Base-by-base conservation (phyloP, 2,329 filamentous ascomycete species). In the Nemania abortiva region DNA sequence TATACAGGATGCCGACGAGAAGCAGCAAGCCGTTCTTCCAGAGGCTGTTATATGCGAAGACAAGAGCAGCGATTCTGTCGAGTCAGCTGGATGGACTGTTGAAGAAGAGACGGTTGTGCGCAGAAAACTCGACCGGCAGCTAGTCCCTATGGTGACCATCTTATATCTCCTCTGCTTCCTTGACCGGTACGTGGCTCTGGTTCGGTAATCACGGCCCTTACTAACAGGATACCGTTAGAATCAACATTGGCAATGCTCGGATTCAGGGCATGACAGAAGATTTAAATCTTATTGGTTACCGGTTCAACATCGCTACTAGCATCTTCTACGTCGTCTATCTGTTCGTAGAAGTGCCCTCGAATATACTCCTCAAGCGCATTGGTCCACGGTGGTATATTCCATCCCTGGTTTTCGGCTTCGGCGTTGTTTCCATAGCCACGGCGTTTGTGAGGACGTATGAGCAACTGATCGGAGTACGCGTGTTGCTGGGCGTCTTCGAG, bases 281-380 rank as follows among this genome's bases (percentile, higher is more conserved):
- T 34, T 78, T 89, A 2, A 70, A 84, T 4, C 81, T 89, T 11
- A 71, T 76, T 22, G 83, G 84, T n/a, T 79, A 82, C 59, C 82
- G 83, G 13, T 88, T 88, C 81, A 89, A 89, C 75, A 87, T 85
- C 81, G 84, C 86, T 0, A 84, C 87, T 0, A 87, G 86, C 60
- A 84, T 87, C 67, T 88, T 89, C 80, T 89, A 88, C 78, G 84
- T 89, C 68, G 76, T 86, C 65, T 89, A 89, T 77, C 81, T 88
- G 61, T 77, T 86, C 31, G 81, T 88, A 67, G 87, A 89, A 74
- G 81, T 89, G 0, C 87, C 87, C 2, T 85, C 83, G 75, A 87
- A 88, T 74, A 82, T 88, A 66, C 54, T 88, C 4, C 80, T 89
- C 54, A 89, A 89, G 78, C 80, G 79, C 27, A 76, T 88, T 63